Percentiles rank a stretch among this genome's conserved stretches.
phyloP scores from a whole-genome alignment of 192 early-diverging fungal genomes.

The Dispira simplex region DNA sequence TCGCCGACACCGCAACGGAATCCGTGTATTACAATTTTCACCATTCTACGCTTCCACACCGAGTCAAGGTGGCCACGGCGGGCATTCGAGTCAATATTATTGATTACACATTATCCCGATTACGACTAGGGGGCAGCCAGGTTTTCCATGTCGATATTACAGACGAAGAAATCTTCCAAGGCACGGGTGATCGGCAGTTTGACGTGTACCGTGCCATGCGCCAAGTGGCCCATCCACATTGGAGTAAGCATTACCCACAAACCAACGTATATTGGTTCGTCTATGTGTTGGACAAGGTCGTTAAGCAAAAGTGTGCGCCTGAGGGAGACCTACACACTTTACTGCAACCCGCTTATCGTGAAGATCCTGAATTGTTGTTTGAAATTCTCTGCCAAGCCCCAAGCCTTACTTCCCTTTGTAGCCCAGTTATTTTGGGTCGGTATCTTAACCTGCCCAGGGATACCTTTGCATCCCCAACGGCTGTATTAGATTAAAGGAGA shows the following conservation, averaged over 20 bases:
- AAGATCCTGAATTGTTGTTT: neutral
- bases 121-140: conserved; percentile 28
- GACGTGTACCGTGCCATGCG: conserved; percentile 62
- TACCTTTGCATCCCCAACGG: neutral
- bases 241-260: conserved; percentile 24
- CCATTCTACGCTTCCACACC: neutral
- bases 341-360: conserved; percentile 6
- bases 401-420: neutral
- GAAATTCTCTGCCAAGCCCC: neutral
- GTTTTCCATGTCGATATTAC: conserved; percentile 34
- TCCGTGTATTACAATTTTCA: conserved; percentile 7
- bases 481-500: neutral
- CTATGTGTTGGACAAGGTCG: conserved; percentile 29
- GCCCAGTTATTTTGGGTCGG: neutral
- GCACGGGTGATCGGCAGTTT: conserved; percentile 51
- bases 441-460: neutral
- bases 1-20: conserved; percentile 21
- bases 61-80: conserved; percentile 29
- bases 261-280: conserved; percentile 37
- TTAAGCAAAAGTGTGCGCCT: conserved; percentile 5
- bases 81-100: conserved; percentile 49
- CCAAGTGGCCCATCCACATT: conserved; percentile 21
- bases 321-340: neutral
- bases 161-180: conserved; percentile 35
- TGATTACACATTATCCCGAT: conserved; percentile 54